Percentiles rank a stretch among this genome's conserved stretches.
phyloP scores from a whole-genome alignment of 495 filamentous ascomycete genomes.

The Penicillium diatomitis region DNA sequence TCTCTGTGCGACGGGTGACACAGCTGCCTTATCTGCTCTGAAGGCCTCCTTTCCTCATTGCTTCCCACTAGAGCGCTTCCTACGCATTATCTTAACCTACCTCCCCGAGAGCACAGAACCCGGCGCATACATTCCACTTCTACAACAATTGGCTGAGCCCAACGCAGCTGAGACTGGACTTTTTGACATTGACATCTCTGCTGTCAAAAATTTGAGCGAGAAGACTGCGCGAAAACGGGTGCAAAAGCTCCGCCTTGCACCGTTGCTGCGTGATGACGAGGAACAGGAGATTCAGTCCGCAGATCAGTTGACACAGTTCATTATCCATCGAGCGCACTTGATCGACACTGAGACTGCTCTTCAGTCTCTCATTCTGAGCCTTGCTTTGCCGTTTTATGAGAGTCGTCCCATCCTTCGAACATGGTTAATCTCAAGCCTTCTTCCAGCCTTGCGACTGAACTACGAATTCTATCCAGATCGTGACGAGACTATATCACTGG shows the following conservation, averaged over 20 bases:
- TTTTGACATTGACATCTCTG: slow-evolving; percentile 43
- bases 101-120: slow-evolving; percentile 71
- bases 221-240: slow-evolving; percentile 58
- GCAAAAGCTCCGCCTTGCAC: slow-evolving; percentile 58
- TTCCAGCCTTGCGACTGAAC: slow-evolving; percentile 72
- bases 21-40: slow-evolving; percentile 53
- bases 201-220: slow-evolving; percentile 54
- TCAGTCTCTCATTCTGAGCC: slow-evolving; percentile 58
- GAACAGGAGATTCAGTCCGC: slow-evolving; percentile 33
- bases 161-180: slow-evolving; percentile 19
- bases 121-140: slow-evolving; percentile 49
- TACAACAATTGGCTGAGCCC: slow-evolving; percentile 46
- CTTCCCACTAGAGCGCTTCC: slow-evolving; percentile 56
- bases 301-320: slow-evolving; percentile 57
- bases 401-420: slow-evolving; percentile 55
- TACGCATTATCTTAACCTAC: slow-evolving; percentile 77
- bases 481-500: slow-evolving; percentile 47
- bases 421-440: slow-evolving; percentile 68
- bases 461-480: slow-evolving; percentile 71
- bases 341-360: slow-evolving; percentile 75
- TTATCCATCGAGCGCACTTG: slow-evolving; percentile 64
- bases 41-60: slow-evolving; percentile 47
- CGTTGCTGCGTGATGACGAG: slow-evolving; percentile 43
- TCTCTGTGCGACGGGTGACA: slow-evolving; percentile 43
- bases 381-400: slow-evolving; percentile 67